A percentile compares a stretch with the other conserved stretches of the same genome.
phyloP scores from a whole-genome alignment of 768 basidiomycete genomes.

The Rhodotorula toruloides region DNA sequence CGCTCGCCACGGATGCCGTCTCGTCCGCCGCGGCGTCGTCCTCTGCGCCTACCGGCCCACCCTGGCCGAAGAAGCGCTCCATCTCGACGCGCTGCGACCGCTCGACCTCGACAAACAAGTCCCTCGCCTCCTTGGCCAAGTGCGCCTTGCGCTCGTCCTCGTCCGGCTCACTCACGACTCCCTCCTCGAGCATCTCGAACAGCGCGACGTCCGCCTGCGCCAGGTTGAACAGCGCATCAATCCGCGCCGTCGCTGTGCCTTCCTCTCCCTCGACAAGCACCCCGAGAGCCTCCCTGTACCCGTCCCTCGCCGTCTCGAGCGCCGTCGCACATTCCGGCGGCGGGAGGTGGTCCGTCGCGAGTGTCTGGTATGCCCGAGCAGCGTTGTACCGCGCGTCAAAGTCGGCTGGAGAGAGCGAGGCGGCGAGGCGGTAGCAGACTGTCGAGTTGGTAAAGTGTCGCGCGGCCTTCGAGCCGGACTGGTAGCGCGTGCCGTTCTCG shows the following conservation, averaged over 20 bases:
- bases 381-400: conserved; percentile 36
- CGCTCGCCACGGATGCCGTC: not conserved
- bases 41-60: not conserved
- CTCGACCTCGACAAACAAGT: conserved; percentile 30
- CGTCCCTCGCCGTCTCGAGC: conserved; percentile 8
- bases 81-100: conserved; percentile 27
- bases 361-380: conserved; percentile 17
- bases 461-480: conserved; percentile 17
- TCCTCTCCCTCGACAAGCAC: not conserved
- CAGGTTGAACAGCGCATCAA: conserved; percentile 35
- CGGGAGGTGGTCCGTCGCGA: conserved; percentile 25
- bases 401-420: conserved; percentile 1
- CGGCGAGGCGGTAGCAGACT: conserved; percentile 20
- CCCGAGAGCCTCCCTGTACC: conserved; percentile 23
- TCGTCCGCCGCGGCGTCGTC: not conserved
- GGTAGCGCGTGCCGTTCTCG: conserved; percentile 36
- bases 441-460: conserved; percentile 27
- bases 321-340: conserved; percentile 6
- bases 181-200: conserved; percentile 20
- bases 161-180: not conserved
- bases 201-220: conserved; percentile 25
- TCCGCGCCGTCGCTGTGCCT: conserved; percentile 2
- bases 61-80: conserved; percentile 13
- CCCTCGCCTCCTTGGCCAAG: conserved; percentile 21
- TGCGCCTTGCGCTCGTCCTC: not conserved